Base-by-base conservation (phyloP, 2,329 filamentous ascomycete genomes). In the Penicillium digitatum region DNA sequence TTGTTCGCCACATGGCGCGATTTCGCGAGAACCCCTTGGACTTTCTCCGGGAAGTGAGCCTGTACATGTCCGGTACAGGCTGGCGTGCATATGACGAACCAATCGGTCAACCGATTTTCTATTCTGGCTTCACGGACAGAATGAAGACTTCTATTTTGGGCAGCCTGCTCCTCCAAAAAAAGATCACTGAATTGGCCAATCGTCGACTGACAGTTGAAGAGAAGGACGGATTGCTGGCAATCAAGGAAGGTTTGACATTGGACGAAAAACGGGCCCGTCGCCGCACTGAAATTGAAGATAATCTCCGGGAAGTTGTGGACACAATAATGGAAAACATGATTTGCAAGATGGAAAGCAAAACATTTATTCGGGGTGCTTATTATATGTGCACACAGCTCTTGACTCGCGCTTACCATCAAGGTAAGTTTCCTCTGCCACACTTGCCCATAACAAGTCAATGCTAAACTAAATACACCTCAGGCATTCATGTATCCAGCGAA, bases 311-410 rank as follows among this genome's bases (percentile, higher is more conserved):
- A 68, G 87, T 96, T 5, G 88, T 90, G 4, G 90, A 94, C 60
- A 86, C 87, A 62, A 87, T 94, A 82, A 90, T 91, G 24, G 90
- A 96, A 69, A 85, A 87, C 60, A 97, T 99, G 94, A 96, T 99
- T 59, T 97, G 93, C 82, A 99, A 99, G 76, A 93, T 97, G 81
- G 94, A 99, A 74, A 95, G 88, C 79, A 95, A 92, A 70, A 79
- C 84, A 2, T 97, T 97, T 69, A 96, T 99, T 63, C 81, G 94
- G 46, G 85, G 90, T 24, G 93, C 94, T 44, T 97, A 97, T 71
- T 99, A 96, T 71, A 70, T 96, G 37, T 81, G 80, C 45, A 95
- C 92, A 1, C 93, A 97, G 74, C 80, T 97, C 44, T 79, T 97
- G 58, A 95, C 93, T 5, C 80, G 94, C 57, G 93, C 94, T 6